Conservation (phyloP, 305 asterid species). For the Euphrasia arctica region DNA sequence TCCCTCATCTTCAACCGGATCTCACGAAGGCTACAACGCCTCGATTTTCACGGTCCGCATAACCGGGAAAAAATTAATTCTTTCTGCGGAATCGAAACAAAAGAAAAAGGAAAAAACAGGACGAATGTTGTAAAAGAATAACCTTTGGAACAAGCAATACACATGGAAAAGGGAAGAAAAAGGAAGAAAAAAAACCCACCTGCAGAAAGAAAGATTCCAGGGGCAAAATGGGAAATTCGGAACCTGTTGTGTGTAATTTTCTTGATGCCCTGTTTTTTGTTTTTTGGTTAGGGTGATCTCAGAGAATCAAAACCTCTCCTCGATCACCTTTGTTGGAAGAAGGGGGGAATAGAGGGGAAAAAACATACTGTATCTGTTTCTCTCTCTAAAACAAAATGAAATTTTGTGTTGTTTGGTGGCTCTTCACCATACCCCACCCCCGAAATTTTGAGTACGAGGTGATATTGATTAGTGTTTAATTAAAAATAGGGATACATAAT, state of each 20-base stretch:
- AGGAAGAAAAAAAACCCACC: constrained; percentile 9
- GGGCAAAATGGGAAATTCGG: too few relatives aligned
- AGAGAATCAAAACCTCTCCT: constrained; percentile 68
- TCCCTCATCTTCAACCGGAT: constrained; percentile 59
- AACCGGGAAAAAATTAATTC: constrained; percentile 13
- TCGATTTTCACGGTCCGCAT: constrained; percentile 28
- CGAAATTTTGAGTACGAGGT: too few relatives aligned
- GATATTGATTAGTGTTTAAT: too few relatives aligned
- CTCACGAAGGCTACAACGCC: constrained; percentile 36
- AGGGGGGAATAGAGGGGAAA: constrained; percentile 30
- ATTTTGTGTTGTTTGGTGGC: too few relatives aligned
- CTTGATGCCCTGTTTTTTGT: background rate
- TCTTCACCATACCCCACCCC: too few relatives aligned
- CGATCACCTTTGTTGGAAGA: constrained; percentile 85
- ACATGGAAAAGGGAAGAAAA: constrained; percentile 20
- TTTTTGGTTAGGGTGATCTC: constrained; percentile 69
- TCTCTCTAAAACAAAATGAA: constrained; percentile 34
- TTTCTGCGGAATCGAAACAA: background rate
- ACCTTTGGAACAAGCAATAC: constrained; percentile 45
- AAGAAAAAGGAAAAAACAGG: background rate
- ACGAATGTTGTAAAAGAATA: constrained; percentile 30
- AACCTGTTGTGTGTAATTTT: constrained; percentile 10
- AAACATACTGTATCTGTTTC: constrained; percentile 28
- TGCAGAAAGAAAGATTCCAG: constrained; percentile 25
- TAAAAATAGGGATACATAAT: too few relatives aligned